phyloP scores from a whole-genome alignment of 768 basidiomycete species.

The Pulveroboletus sp. region DNA sequence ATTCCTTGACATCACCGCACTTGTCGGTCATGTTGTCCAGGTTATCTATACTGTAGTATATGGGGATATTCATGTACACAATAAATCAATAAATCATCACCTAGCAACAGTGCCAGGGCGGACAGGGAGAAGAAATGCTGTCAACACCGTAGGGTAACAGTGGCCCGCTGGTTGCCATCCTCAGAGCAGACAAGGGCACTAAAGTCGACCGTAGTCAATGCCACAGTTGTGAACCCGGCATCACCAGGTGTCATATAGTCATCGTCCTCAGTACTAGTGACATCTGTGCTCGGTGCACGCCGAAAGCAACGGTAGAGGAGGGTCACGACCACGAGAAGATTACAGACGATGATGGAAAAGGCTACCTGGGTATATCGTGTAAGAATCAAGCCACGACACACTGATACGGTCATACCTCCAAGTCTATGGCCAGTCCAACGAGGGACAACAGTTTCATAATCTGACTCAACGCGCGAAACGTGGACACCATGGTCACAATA shows the following conservation, averaged over 20 bases:
- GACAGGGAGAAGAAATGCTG: background rate
- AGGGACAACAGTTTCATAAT: constrained; percentile 4
- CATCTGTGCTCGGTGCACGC: background rate
- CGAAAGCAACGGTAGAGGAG: constrained; percentile 13
- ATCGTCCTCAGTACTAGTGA: constrained; percentile 1
- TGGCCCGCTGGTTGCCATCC: background rate
- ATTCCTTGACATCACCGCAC: no score
- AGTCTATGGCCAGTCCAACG: constrained; percentile 8
- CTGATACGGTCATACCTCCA: constrained; percentile 8
- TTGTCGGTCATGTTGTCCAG: no score
- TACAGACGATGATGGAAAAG: constrained; percentile 16
- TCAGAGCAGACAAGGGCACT: background rate
- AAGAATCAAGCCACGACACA: background rate
- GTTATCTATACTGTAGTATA: no score
- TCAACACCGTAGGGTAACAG: background rate
- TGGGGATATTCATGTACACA: no score
- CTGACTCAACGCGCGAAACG: constrained; percentile 15
- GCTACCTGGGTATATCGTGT: constrained; percentile 9
- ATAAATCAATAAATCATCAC: background rate
- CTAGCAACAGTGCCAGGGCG: no score
- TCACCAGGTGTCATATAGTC: constrained; percentile 6
- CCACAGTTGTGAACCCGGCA: background rate
- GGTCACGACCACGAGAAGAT: constrained; percentile 18
- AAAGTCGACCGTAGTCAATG: constrained; percentile 14
- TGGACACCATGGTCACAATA: constrained; percentile 6